phyloP scores from a whole-genome alignment of 257 asterid species.

The Plantago elongata region DNA sequence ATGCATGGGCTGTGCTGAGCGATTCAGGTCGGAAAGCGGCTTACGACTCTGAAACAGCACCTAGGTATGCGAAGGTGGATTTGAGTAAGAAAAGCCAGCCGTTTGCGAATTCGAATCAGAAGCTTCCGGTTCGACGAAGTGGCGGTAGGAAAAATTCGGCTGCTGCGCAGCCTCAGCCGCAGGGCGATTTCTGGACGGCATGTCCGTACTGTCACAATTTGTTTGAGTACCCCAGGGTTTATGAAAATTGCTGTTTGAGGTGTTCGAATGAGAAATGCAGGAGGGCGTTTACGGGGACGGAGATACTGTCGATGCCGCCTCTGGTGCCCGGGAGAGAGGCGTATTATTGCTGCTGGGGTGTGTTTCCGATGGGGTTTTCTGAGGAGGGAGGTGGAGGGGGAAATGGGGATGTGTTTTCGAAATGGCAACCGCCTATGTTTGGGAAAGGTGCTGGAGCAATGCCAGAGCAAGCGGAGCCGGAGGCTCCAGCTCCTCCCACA shows the following conservation, averaged over 20 bases:
- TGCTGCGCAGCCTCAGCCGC: background rate
- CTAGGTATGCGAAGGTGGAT: slow-evolving; percentile 53
- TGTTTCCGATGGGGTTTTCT: slow-evolving; percentile 75
- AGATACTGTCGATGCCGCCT: slow-evolving; percentile 65
- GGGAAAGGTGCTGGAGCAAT: slow-evolving; percentile 6
- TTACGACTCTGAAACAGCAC: slow-evolving; percentile 45
- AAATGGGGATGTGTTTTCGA: slow-evolving; percentile 43
- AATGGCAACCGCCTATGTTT: slow-evolving; percentile 80
- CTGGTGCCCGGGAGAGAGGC: slow-evolving; percentile 75
- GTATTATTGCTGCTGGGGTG: slow-evolving; percentile 84
- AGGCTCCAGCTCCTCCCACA: background rate
- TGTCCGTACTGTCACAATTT: slow-evolving; percentile 88
- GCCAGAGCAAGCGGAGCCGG: slow-evolving; percentile 10
- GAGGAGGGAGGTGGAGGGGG: slow-evolving; percentile 23
- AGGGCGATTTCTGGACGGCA: slow-evolving; percentile 61
- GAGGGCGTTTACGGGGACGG: slow-evolving; percentile 70
- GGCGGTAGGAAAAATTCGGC: background rate
- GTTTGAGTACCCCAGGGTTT: slow-evolving; percentile 61
- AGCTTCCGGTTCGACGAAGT: slow-evolving; percentile 72
- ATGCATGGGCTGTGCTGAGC: slow-evolving; percentile 77
- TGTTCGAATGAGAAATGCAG: slow-evolving; percentile 67
- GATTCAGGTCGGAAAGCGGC: slow-evolving; percentile 53
- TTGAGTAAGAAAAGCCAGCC: slow-evolving; percentile 34
- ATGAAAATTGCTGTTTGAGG: slow-evolving; percentile 69
- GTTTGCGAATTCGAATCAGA: slow-evolving; percentile 20